Evolutionary conservation across 2,329 filamentous ascomycete species (phyloP).

Genomic region (Colletotrichum liriopes): DNA sequence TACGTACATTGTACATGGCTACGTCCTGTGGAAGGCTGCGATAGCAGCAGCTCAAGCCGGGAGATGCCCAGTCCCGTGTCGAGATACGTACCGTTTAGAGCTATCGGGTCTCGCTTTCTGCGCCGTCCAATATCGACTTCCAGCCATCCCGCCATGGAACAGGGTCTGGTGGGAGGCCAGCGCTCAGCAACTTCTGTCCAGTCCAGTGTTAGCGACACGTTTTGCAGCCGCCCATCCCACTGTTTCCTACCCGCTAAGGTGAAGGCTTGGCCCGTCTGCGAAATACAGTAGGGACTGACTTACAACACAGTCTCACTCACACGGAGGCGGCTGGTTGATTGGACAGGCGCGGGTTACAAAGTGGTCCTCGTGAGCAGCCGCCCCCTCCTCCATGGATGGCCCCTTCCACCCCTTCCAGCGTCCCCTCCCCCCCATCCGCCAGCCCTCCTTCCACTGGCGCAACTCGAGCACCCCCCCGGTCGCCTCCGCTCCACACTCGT

Average conservation of each 20-base stretch:
- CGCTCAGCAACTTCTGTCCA: slow-evolving; percentile 3
- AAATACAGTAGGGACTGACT: slow-evolving; percentile 39
- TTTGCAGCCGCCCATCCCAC: slow-evolving; percentile 34
- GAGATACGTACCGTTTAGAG: slow-evolving; percentile 12
- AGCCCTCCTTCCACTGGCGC: slow-evolving; percentile 41
- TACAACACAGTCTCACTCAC: slow-evolving; percentile 23
- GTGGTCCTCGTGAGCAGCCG: slow-evolving; percentile 42
- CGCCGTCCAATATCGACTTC: slow-evolving; percentile 24
- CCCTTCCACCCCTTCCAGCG: slow-evolving; percentile 3
- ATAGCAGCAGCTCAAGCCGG: slow-evolving; percentile 8
- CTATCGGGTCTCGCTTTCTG: slow-evolving; percentile 18
- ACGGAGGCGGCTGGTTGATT: slow-evolving; percentile 43
- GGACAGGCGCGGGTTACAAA: slow-evolving; percentile 30
- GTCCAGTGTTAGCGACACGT: slow-evolving; percentile 26
- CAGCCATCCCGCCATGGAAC: slow-evolving; percentile 26
- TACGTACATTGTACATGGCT: background rate
- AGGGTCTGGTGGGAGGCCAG: slow-evolving; percentile 7
- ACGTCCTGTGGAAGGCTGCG: slow-evolving; percentile 17
- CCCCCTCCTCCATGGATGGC: slow-evolving; percentile 16
- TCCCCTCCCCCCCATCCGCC: slow-evolving; percentile 30
- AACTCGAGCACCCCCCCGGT: slow-evolving; percentile 40
- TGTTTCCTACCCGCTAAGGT: slow-evolving; percentile 14
- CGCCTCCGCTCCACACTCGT: slow-evolving; percentile 44
- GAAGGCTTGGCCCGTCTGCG: slow-evolving; percentile 24
- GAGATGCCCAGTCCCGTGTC: slow-evolving; percentile 4